Conservation (phyloP, 2,329 filamentous ascomycete species). For the Pyrenochaeta sp. region DNA sequence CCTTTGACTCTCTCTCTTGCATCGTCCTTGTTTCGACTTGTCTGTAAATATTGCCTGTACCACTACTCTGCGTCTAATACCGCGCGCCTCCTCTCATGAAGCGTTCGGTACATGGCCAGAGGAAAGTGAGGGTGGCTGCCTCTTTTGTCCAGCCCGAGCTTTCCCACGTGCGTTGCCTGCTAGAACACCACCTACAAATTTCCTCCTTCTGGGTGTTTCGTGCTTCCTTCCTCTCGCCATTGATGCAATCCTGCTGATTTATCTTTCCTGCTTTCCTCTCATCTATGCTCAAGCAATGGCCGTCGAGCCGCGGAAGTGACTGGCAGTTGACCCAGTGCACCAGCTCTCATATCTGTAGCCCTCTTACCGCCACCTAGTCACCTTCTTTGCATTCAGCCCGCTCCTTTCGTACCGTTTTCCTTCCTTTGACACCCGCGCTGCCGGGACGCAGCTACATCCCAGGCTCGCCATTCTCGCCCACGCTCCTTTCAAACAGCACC, state of each 20-base stretch:
- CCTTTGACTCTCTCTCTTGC: neutral
- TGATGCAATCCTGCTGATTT: conserved; percentile 10
- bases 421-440: conserved; percentile 33
- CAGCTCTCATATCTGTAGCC: conserved; percentile 31
- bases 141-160: conserved; percentile 31
- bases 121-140: conserved; percentile 59
- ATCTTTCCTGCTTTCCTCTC: conserved; percentile 21
- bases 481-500: conserved; percentile 38
- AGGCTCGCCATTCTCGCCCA: conserved; percentile 23
- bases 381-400: conserved; percentile 42
- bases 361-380: conserved; percentile 36
- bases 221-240: conserved; percentile 34
- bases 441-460: conserved; percentile 36
- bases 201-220: conserved; percentile 27
- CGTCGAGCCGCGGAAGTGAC: conserved; percentile 32
- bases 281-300: conserved; percentile 23
- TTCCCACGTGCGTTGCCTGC: conserved; percentile 40
- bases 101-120: conserved; percentile 75
- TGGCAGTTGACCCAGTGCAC: conserved; percentile 25
- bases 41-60: neutral
- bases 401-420: conserved; percentile 45
- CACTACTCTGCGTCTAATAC: conserved; percentile 76
- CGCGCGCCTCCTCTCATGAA: conserved; percentile 63
- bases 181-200: conserved; percentile 36
- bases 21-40: neutral